phyloP scores from a whole-genome alignment of 139 green algal genomes.

The Picochlorum costavermella region DNA sequence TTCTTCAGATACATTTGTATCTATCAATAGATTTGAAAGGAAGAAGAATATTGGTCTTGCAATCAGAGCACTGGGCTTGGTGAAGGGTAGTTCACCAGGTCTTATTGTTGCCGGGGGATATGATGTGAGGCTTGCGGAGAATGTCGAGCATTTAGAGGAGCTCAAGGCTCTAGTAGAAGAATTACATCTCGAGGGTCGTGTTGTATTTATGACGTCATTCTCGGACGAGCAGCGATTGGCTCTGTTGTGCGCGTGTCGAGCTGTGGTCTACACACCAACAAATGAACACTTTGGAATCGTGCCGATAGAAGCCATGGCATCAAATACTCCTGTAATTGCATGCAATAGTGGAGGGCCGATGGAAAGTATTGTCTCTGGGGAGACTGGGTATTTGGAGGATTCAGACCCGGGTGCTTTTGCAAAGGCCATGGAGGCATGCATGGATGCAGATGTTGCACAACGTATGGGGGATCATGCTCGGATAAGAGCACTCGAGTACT shows the following conservation, averaged over 20 bases:
- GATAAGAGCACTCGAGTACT: slow-evolving; percentile 46
- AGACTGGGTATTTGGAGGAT: slow-evolving; percentile 61
- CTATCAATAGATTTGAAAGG: slow-evolving; percentile 96
- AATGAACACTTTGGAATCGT: slow-evolving; percentile 99
- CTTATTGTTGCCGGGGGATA: slow-evolving; percentile 81
- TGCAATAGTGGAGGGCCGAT: slow-evolving; percentile 72
- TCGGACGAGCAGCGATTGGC: slow-evolving; percentile 52
- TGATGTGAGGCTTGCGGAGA: slow-evolving; percentile 79
- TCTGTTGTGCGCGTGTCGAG: slow-evolving; percentile 55
- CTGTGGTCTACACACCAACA: slow-evolving; percentile 83
- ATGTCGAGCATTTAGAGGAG: slow-evolving; percentile 74
- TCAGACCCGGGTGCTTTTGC: slow-evolving; percentile 40
- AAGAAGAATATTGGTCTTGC: slow-evolving; percentile 93
- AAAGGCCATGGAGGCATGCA: slow-evolving; percentile 39
- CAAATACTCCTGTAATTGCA: slow-evolving; percentile 73
- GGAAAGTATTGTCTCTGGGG: slow-evolving; percentile 62
- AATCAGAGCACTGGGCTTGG: slow-evolving; percentile 54
- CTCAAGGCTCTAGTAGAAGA: slow-evolving; percentile 44
- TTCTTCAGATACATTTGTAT: slow-evolving; percentile 66
- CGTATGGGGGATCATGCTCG: slow-evolving; percentile 51
- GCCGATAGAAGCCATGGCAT: slow-evolving; percentile 92
- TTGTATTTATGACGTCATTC: slow-evolving; percentile 83
- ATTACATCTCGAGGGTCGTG: slow-evolving; percentile 44
- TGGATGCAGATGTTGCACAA: slow-evolving; percentile 13
- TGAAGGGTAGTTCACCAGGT: background rate